Conservation (phyloP, 2,329 filamentous ascomycete genomes). For the Cryphonectria japonica region DNA sequence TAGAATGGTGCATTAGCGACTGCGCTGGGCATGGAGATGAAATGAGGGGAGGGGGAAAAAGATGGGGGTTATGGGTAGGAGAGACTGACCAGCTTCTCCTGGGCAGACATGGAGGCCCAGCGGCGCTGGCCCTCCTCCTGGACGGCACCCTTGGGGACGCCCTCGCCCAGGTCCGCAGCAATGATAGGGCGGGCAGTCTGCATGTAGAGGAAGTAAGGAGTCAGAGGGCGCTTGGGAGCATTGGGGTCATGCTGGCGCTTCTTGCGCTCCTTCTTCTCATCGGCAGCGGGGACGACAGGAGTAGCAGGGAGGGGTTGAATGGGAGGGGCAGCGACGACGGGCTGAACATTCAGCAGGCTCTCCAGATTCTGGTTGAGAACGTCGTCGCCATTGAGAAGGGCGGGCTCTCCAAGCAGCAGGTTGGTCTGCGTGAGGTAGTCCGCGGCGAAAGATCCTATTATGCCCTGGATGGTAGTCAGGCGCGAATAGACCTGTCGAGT, state of each 20-base stretch:
- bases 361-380: slow-evolving; percentile 54
- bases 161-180: slow-evolving; percentile 73
- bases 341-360: slow-evolving; percentile 49
- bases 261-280: slow-evolving; percentile 87
- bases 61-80: not conserved
- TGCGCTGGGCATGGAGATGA: not conserved
- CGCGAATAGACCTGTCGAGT: slow-evolving; percentile 70
- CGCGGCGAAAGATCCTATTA: slow-evolving; percentile 77
- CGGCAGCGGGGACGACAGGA: slow-evolving; percentile 48
- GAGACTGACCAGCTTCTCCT: slow-evolving; percentile 65
- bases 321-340: slow-evolving; percentile 46
- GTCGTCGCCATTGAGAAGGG: slow-evolving; percentile 48
- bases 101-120: slow-evolving; percentile 77
- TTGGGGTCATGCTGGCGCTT: slow-evolving; percentile 88
- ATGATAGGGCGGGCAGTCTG: slow-evolving; percentile 85
- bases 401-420: slow-evolving; percentile 72
- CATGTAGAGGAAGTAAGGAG: slow-evolving; percentile 94
- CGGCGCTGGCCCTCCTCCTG: slow-evolving; percentile 84
- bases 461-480: slow-evolving; percentile 76
- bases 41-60: too few relatives aligned
- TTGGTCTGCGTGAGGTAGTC: slow-evolving; percentile 91
- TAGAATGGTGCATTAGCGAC: slow-evolving; percentile 31
- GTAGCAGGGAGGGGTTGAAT: slow-evolving; percentile 44
- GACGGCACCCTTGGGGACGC: slow-evolving; percentile 82
- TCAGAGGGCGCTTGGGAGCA: slow-evolving; percentile 90